Percentiles rank a stretch among this genome's conserved stretches.
Evolutionary conservation across 805 yeast species (phyloP).

Genomic region (Saccharomycopsis sp.): DNA sequence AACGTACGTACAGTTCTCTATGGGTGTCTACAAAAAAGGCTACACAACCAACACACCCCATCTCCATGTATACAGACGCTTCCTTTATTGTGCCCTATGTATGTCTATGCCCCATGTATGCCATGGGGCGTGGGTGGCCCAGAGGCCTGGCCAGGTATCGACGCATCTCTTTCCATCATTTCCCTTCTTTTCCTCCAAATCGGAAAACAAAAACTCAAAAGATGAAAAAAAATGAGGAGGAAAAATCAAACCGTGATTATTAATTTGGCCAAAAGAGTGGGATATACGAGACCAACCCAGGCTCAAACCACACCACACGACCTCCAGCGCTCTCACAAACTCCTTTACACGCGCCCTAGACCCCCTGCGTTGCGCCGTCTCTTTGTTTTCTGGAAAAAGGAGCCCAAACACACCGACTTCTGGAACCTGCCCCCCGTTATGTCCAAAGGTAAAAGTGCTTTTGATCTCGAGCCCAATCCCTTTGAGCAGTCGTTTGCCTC

Average conservation of each 20-base stretch:
- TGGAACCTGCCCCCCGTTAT: background rate
- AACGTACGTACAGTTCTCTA: too few relatives aligned
- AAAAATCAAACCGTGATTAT: background rate
- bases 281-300: background rate
- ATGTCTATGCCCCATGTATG: too few relatives aligned
- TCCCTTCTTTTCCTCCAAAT: too few relatives aligned
- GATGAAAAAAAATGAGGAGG: background rate
- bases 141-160: too few relatives aligned
- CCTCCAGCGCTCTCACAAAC: too few relatives aligned
- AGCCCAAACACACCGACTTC: background rate
- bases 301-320: background rate
- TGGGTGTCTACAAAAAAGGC: too few relatives aligned
- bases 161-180: too few relatives aligned
- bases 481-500: constrained; percentile 92
- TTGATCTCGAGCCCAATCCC: constrained; percentile 89
- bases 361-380: background rate
- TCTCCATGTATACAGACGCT: too few relatives aligned
- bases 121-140: too few relatives aligned
- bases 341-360: too few relatives aligned
- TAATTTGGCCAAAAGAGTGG: background rate
- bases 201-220: background rate
- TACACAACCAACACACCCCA: too few relatives aligned
- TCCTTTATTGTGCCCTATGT: too few relatives aligned
- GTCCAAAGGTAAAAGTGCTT: constrained; percentile 29
- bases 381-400: background rate